Evolutionary conservation across 1,284 basidiomycete genomes (phyloP).

Genomic region (Malassezia slooffiae): DNA sequence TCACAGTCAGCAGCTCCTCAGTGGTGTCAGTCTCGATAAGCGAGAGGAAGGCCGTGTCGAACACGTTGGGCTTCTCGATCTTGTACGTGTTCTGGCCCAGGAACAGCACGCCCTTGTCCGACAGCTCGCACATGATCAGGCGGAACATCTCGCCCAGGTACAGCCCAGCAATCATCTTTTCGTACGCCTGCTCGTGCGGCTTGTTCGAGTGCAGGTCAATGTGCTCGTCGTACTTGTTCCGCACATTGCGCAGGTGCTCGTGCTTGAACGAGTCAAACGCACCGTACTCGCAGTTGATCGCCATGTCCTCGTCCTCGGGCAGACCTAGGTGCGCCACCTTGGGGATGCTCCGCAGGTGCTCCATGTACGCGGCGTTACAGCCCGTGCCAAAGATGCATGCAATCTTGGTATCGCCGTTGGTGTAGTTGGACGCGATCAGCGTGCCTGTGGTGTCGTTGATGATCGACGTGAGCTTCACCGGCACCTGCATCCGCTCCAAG

Average conservation of each 20-base stretch:
- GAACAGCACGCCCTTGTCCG: conserved; percentile 93
- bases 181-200: conserved; percentile 82
- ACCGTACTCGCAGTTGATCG: conserved; percentile 94
- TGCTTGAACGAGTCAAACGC: conserved; percentile 95
- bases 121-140: conserved; percentile 83
- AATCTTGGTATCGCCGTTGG: conserved; percentile 78
- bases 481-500: conserved; percentile 55
- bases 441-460: conserved; percentile 91
- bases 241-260: conserved; percentile 63
- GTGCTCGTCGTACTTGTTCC: conserved; percentile 84
- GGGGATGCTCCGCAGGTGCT: conserved; percentile 63
- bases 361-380: conserved; percentile 79
- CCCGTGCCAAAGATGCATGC: conserved; percentile 96
- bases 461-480: conserved; percentile 42
- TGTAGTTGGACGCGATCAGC: conserved; percentile 90
- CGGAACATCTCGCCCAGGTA: conserved; percentile 95
- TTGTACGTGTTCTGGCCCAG: conserved; percentile 94
- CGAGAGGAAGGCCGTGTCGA: conserved; percentile 93
- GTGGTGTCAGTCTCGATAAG: conserved; percentile 96
- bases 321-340: conserved; percentile 68
- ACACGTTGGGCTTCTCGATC: conserved; percentile 77
- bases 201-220: conserved; percentile 94
- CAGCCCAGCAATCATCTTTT: conserved; percentile 96
- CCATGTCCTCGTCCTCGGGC: conserved; percentile 64
- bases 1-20: conserved; percentile 91